These are phyloP conservation scores for Escallonia herrerae DNA, from an alignment of 129 eudicot species.

Conservation along the genomic window DNA sequence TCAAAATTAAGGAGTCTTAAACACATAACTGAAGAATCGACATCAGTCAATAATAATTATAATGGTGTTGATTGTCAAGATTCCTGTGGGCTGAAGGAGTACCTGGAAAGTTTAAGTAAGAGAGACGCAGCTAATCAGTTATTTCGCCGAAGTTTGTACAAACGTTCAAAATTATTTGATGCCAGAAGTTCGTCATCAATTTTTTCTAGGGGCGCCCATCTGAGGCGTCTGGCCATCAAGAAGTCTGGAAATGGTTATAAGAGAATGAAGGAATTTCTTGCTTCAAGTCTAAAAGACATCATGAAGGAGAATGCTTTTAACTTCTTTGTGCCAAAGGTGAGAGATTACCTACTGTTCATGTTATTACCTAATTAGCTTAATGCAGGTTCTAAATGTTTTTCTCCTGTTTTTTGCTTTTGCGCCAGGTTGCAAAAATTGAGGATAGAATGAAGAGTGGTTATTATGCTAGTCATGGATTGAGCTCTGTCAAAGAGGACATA, in stretches of 20 bases:
- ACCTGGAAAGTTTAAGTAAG: conserved; percentile 73
- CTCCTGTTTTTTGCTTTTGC: conserved; percentile 7
- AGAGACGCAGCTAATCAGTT: conserved; percentile 82
- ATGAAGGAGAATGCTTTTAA: conserved; percentile 74
- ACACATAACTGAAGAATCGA: conserved; percentile 34
- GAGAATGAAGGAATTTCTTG: conserved; percentile 71
- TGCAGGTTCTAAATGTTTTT: not conserved
- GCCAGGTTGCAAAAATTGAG: conserved; percentile 77
- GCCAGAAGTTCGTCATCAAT: conserved; percentile 83
- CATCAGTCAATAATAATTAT: conserved; percentile 22
- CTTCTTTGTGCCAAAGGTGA: conserved; percentile 85
- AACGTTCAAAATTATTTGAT: conserved; percentile 85
- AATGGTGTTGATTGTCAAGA: conserved; percentile 40
- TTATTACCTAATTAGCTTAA: not conserved
- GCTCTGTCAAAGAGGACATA: conserved; percentile 76
- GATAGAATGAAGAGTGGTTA: conserved; percentile 69
- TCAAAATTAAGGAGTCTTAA: conserved; percentile 35
- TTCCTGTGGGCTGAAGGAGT: conserved; percentile 83
- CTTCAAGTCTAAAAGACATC: conserved; percentile 57
- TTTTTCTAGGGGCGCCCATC: conserved; percentile 80
- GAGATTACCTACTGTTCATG: not conserved
- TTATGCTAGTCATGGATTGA: conserved; percentile 84
- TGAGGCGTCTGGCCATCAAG: conserved; percentile 82
- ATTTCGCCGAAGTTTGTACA: conserved; percentile 81
- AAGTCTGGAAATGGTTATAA: conserved; percentile 69